phyloP scores from a whole-genome alignment of 2,329 filamentous ascomycete species.

The Chrysosporium keratinophilum region DNA sequence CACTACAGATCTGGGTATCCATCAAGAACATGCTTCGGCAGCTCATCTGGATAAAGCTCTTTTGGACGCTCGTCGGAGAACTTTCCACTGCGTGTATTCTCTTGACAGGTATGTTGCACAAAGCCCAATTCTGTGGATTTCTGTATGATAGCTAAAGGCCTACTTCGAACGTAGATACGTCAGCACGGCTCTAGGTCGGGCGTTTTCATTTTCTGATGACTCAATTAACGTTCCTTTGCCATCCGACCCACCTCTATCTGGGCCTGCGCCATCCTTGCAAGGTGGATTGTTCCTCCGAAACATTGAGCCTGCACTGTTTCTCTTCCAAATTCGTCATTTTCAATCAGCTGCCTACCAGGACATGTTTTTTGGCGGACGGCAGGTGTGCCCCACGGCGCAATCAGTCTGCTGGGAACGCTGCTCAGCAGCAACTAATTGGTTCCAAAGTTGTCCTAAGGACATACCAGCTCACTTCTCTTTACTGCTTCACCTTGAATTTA shows the following conservation, averaged over 20 bases:
- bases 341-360: conserved; percentile 86
- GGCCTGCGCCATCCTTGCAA: conserved; percentile 37
- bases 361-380: conserved; percentile 67
- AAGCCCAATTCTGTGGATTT: neutral
- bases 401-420: conserved; percentile 33
- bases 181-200: conserved; percentile 74
- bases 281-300: conserved; percentile 43
- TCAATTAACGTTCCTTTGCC: conserved; percentile 74
- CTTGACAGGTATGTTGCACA: conserved; percentile 59
- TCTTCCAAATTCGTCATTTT: conserved; percentile 73
- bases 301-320: conserved; percentile 60
- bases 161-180: conserved; percentile 51
- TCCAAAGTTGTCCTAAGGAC: conserved; percentile 58
- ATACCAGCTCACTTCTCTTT: conserved; percentile 57
- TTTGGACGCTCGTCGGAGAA: conserved; percentile 66
- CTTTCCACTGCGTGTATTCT: conserved; percentile 85
- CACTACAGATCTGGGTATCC: conserved; percentile 79
- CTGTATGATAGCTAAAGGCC: neutral
- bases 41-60: conserved; percentile 56
- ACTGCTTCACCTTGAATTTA: conserved; percentile 75
- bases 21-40: conserved; percentile 75
- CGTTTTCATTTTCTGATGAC: conserved; percentile 90
- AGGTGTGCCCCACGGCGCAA: conserved; percentile 57
- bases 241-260: conserved; percentile 36
- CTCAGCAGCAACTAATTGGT: conserved; percentile 63